Percentiles rank a stretch among this genome's conserved stretches.
Evolutionary conservation across 2,329 filamentous ascomycete species (phyloP).

Genomic region (Aspergillus pseudoterreus): DNA sequence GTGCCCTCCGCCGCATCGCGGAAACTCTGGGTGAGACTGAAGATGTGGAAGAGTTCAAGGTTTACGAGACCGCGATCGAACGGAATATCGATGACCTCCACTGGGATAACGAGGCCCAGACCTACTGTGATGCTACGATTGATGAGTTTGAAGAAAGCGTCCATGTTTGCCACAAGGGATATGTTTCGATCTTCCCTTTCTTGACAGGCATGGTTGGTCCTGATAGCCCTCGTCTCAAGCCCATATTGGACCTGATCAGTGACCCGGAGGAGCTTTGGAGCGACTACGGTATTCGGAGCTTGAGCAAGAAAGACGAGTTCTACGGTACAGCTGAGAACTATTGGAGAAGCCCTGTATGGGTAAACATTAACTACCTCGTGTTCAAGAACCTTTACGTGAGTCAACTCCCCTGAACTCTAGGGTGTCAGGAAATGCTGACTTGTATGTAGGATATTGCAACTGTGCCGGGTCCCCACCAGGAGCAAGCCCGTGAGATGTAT

Average conservation of each 20-base stretch:
- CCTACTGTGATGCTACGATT: conserved; percentile 92
- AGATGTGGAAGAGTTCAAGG: conserved; percentile 68
- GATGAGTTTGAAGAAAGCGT: conserved; percentile 89
- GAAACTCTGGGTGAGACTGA: conserved; percentile 69
- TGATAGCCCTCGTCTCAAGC: conserved; percentile 70
- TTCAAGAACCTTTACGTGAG: conserved; percentile 73
- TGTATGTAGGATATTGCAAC: conserved; percentile 60
- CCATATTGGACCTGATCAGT: conserved; percentile 71
- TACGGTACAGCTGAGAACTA: conserved; percentile 96
- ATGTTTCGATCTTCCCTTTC: conserved; percentile 91
- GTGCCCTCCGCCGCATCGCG: conserved; percentile 77
- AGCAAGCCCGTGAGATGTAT: conserved; percentile 70
- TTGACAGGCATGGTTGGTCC: conserved; percentile 73
- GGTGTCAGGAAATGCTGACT: conserved; percentile 11
- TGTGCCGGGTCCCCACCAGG: conserved; percentile 61
- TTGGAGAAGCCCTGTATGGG: conserved; percentile 92
- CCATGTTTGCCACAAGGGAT: conserved; percentile 94
- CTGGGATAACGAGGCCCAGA: conserved; percentile 76
- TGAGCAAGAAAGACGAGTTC: conserved; percentile 76
- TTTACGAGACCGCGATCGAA: conserved; percentile 71
- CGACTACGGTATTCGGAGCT: conserved; percentile 77
- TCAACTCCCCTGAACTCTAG: conserved; percentile 15
- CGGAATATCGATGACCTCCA: conserved; percentile 89
- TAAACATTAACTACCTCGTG: conserved; percentile 92
- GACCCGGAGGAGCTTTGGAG: conserved; percentile 89